Base-by-base conservation (phyloP, 2,329 filamentous ascomycete genomes). In the Trichothecium roseum region DNA sequence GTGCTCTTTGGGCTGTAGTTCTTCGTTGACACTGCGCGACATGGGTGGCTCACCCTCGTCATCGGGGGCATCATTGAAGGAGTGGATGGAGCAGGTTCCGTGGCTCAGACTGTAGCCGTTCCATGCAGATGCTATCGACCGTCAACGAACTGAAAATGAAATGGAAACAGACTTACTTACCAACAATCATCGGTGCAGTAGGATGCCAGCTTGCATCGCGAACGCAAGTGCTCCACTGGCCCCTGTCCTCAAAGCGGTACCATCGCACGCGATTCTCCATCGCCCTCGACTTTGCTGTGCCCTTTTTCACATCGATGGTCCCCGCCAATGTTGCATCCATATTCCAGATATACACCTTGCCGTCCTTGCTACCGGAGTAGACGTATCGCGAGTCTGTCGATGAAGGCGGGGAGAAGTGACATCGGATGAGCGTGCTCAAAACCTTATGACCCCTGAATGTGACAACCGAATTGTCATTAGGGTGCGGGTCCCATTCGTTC, bases 191-290 rank as follows among this genome's bases (percentile, higher is more conserved):
- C 1, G 87, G 86, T 2, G 82, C 84, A 44, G 71, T 81, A 1
- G 88, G 88, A 61, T 94, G 87, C 88, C 88, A 94, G 51, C 81
- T 86, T 16, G 83, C 85, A 64, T 95, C 88, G 24, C 88, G 69
- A 15, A 94, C 84, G 45, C 84, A 84, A 1, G 85, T 86, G 42
- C 72, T 72, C 82, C 83, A 89, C 8, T 63, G 60, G 0, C 64
- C 62, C 18, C 67, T 28, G 15, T n/a, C 58, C 20, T 73, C 69
- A 18, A 67, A 64, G 30, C 73, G 67, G 26, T 77, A 80, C 7
- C 68, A 63, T 34, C 74, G 70, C 18, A 68, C 68, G 28, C 64
- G 63, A 3, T 67, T 55, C 18, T 74, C 70, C 10, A 65, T 60
- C 1, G 75, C 73, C 28, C 79, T 64, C 8, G 74, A 72, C 43